A percentile compares a stretch with the other conserved stretches of the same genome.
Conservation (phyloP, 2,329 filamentous ascomycete genomes). For the Chaetomiaceae sp. region DNA sequence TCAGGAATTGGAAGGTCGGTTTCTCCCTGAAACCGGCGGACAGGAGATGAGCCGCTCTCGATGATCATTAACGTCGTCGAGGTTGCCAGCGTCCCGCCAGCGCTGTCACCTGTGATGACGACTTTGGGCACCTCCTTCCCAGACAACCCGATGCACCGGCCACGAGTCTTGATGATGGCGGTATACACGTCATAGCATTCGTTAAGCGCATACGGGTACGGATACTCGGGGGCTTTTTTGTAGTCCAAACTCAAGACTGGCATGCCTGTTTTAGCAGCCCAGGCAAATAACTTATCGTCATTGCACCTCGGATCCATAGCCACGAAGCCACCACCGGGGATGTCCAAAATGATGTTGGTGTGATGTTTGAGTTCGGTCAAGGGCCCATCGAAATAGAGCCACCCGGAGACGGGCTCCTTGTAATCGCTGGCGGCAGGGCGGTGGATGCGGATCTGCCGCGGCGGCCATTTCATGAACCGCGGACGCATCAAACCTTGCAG, state of each 20-base stretch:
- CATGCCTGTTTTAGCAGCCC: constrained; percentile 84
- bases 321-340: constrained; percentile 92
- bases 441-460: constrained; percentile 78
- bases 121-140: constrained; percentile 62
- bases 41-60: constrained; percentile 61
- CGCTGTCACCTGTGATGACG: constrained; percentile 74
- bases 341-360: constrained; percentile 75
- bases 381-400: constrained; percentile 93
- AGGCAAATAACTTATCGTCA: constrained; percentile 89
- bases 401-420: constrained; percentile 74
- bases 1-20: constrained; percentile 67
- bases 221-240: constrained; percentile 76
- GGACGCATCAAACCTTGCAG: constrained; percentile 71
- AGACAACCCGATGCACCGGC: constrained; percentile 70
- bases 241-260: constrained; percentile 91
- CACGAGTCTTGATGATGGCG: constrained; percentile 65
- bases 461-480: constrained; percentile 73
- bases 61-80: constrained; percentile 85
- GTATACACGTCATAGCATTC: constrained; percentile 86
- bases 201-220: constrained; percentile 80
- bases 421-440: constrained; percentile 77
- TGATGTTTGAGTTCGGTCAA: constrained; percentile 72
- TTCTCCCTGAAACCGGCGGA: constrained; percentile 52
- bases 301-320: constrained; percentile 94
- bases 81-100: constrained; percentile 75